These are phyloP conservation scores for Gymnopus androsaceus DNA, from an alignment of 1,284 basidiomycete genomes.

Conservation along the genomic window DNA sequence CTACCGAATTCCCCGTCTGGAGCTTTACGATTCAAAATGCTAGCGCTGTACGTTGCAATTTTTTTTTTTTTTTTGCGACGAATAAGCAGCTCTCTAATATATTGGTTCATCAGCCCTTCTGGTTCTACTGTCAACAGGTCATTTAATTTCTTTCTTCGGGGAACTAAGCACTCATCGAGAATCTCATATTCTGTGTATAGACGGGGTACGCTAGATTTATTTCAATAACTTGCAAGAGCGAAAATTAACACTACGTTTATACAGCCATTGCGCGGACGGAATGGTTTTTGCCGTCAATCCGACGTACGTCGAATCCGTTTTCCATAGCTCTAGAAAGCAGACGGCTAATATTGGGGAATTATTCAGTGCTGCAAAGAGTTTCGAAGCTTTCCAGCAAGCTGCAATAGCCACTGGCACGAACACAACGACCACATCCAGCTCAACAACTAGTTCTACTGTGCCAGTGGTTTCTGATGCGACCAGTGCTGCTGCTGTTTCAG, in stretches of 20 bases:
- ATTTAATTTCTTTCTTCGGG: too few species aligned
- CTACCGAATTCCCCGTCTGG: constrained; percentile 24
- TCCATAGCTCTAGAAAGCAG: too few species aligned
- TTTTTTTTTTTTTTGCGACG: too few species aligned
- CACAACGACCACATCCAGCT: neutral
- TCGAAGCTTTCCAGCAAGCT: constrained; percentile 16
- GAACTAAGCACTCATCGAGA: too few species aligned
- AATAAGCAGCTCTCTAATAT: too few species aligned
- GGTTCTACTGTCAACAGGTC: constrained; percentile 29
- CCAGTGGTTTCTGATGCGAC: neutral
- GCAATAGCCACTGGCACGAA: constrained; percentile 8
- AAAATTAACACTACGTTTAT: neutral
- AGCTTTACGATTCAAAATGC: constrained; percentile 26
- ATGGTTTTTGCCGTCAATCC: constrained; percentile 23
- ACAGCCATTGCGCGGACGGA: constrained; percentile 19
- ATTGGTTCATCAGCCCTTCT: constrained; percentile 19
- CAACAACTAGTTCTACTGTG: neutral
- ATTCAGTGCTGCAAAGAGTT: constrained; percentile 18
- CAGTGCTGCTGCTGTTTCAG: neutral
- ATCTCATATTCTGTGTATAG: too few species aligned
- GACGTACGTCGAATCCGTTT: too few species aligned
- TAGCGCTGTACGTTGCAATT: constrained; percentile 3
- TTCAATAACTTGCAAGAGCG: neutral
- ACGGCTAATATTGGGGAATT: too few species aligned
- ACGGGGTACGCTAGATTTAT: constrained; percentile 15